Conservation (phyloP, 1,139 yeast species). For the Torulaspora pretoriensis region DNA sequence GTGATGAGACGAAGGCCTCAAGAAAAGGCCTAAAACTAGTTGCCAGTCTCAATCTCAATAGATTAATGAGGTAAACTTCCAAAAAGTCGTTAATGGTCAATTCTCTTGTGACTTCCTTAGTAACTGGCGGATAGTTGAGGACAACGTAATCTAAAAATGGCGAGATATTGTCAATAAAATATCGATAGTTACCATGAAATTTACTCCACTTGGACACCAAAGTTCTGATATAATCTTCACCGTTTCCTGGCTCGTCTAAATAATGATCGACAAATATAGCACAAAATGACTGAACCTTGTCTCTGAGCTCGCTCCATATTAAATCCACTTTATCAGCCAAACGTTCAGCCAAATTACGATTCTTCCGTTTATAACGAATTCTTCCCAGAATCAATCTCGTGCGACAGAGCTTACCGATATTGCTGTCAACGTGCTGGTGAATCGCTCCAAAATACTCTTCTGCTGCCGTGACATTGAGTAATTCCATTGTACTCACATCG, state of each 20-base stretch:
- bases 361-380: background rate
- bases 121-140: constrained; percentile 8
- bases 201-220: constrained; percentile 3
- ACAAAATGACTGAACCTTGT: background rate
- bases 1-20: constrained; percentile 6
- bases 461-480: background rate
- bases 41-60: constrained; percentile 6
- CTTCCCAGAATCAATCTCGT: background rate
- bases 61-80: constrained; percentile 7
- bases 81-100: constrained; percentile 4
- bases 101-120: constrained; percentile 8
- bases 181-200: background rate
- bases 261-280: constrained; percentile 1
- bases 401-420: background rate
- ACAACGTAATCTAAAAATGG: constrained; percentile 12
- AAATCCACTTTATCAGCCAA: background rate
- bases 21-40: constrained; percentile 5
- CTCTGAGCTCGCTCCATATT: constrained; percentile 4
- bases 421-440: background rate
- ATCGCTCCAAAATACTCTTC: background rate
- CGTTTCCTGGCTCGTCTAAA: background rate
- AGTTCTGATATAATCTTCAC: background rate
- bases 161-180: constrained; percentile 2
- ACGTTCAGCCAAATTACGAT: background rate
- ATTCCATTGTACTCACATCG: background rate